These are phyloP conservation scores for Wickerhamomyces mucosus DNA, from an alignment of 805 yeast genomes.

Conservation along the genomic window DNA sequence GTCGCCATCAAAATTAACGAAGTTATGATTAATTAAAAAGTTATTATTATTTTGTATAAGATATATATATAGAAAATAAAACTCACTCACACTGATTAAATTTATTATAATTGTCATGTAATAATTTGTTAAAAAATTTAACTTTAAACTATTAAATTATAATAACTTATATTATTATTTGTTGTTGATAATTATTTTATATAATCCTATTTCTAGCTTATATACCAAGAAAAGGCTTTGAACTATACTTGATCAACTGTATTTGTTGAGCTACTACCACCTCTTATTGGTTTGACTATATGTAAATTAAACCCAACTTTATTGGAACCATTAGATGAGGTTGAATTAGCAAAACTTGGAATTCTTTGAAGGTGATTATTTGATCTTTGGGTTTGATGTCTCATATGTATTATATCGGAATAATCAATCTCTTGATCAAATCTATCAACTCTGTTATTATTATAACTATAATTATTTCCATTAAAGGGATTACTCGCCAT, in stretches of 20 bases:
- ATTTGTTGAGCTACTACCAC: constrained; percentile 24
- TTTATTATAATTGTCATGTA: no score
- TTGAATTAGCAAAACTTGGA: constrained; percentile 2
- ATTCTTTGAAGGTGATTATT: constrained; percentile 1
- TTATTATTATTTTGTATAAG: neutral
- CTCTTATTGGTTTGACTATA: constrained; percentile 54
- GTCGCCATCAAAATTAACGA: no score
- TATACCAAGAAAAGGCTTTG: no score
- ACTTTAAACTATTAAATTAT: no score
- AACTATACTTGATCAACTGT: no score
- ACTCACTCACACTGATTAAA: no score
- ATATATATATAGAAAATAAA: no score
- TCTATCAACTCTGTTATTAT: constrained; percentile 1
- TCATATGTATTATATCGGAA: neutral
- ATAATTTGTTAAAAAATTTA: no score
- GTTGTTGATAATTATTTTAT: no score
- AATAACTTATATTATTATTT: no score
- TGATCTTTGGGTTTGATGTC: neutral
- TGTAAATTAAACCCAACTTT: constrained; percentile 44
- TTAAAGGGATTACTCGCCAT: constrained; percentile 5
- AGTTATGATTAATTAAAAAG: neutral
- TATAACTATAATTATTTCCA: constrained; percentile 1
- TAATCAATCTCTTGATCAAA: neutral
- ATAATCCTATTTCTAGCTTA: no score
- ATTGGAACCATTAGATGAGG: constrained; percentile 2